Conservation (phyloP, 2,329 filamentous ascomycete genomes). For the Coniochaeta hoffmannii region DNA sequence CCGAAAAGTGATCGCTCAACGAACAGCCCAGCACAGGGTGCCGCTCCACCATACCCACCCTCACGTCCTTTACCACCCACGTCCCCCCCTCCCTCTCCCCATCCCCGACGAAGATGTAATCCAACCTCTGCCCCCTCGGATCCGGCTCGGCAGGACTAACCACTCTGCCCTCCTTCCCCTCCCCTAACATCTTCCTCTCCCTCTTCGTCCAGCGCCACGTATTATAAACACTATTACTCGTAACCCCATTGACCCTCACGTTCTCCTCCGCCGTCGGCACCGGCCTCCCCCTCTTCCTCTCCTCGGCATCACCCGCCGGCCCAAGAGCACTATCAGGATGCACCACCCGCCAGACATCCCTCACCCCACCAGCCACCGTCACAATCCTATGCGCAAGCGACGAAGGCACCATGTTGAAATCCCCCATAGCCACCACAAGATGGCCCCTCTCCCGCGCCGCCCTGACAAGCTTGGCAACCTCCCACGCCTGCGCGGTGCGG, state of each 20-base stretch:
- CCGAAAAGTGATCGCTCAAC: slow-evolving; percentile 89
- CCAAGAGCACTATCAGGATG: slow-evolving; percentile 81
- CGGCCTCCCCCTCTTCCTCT: slow-evolving; percentile 56
- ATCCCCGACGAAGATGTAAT: slow-evolving; percentile 83
- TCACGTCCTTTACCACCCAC: slow-evolving; percentile 65
- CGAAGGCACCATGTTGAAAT: slow-evolving; percentile 94
- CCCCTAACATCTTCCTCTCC: slow-evolving; percentile 59
- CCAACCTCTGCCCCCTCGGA: slow-evolving; percentile 73
- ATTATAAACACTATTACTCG: slow-evolving; percentile 79
- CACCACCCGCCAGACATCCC: slow-evolving; percentile 76
- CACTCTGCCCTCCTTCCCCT: slow-evolving; percentile 50
- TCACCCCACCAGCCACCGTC: slow-evolving; percentile 66
- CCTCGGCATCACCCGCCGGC: slow-evolving; percentile 57
- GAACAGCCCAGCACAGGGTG: slow-evolving; percentile 79
- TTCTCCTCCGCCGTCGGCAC: slow-evolving; percentile 75
- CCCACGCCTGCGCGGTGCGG: slow-evolving; percentile 88
- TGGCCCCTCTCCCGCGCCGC: slow-evolving; percentile 74
- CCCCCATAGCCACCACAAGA: slow-evolving; percentile 77
- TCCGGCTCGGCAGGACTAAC: slow-evolving; percentile 63
- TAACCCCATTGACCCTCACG: slow-evolving; percentile 72
- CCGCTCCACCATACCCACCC: slow-evolving; percentile 72
- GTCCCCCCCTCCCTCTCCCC: slow-evolving; percentile 24
- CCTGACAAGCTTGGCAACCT: slow-evolving; percentile 82
- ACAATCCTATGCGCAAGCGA: slow-evolving; percentile 81
- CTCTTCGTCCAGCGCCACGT: slow-evolving; percentile 85